A percentile compares a stretch with the other conserved stretches of the same genome.
Evolutionary conservation across 805 yeast genomes (phyloP).

Genomic region (Zygotorulaspora florentina): DNA sequence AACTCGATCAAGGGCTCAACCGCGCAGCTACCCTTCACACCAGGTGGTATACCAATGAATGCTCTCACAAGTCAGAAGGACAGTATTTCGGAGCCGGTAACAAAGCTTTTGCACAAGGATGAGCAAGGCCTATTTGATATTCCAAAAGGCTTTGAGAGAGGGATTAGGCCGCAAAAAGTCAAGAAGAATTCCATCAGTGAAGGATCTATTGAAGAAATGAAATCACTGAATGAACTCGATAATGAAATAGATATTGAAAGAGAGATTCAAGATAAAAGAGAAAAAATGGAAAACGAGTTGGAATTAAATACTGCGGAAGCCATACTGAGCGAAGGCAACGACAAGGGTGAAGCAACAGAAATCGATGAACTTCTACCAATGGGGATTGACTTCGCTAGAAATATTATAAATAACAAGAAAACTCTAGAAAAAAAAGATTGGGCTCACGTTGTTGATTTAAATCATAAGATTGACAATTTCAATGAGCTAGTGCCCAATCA

Average conservation of each 20-base stretch:
- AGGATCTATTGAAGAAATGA: slow-evolving; percentile 22
- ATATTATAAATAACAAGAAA: slow-evolving; percentile 22
- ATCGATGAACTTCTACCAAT: slow-evolving; percentile 49
- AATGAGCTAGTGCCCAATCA: slow-evolving; percentile 85
- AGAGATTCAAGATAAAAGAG: slow-evolving; percentile 41
- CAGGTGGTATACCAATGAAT: slow-evolving; percentile 67
- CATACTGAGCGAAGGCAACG: slow-evolving; percentile 11
- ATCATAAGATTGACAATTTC: slow-evolving; percentile 79
- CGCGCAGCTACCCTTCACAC: slow-evolving; percentile 80
- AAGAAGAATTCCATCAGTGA: slow-evolving; percentile 12
- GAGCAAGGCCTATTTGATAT: slow-evolving; percentile 70
- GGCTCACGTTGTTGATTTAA: slow-evolving; percentile 93
- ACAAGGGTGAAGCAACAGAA: slow-evolving; percentile 16
- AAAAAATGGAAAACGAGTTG: slow-evolving; percentile 21
- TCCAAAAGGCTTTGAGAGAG: slow-evolving; percentile 80
- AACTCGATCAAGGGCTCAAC: slow-evolving; percentile 66
- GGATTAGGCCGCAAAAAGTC: slow-evolving; percentile 41
- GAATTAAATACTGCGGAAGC: slow-evolving; percentile 12
- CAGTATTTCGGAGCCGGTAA: slow-evolving; percentile 24
- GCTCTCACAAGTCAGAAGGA: slow-evolving; percentile 19
- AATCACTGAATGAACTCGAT: slow-evolving; percentile 30
- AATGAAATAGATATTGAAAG: slow-evolving; percentile 33
- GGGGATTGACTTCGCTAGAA: slow-evolving; percentile 46
- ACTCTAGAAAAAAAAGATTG: slow-evolving; percentile 53
- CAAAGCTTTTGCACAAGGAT: slow-evolving; percentile 56